Conservation (phyloP, 108 stramenopile species). For the Cylindrotheca fusiformis region DNA sequence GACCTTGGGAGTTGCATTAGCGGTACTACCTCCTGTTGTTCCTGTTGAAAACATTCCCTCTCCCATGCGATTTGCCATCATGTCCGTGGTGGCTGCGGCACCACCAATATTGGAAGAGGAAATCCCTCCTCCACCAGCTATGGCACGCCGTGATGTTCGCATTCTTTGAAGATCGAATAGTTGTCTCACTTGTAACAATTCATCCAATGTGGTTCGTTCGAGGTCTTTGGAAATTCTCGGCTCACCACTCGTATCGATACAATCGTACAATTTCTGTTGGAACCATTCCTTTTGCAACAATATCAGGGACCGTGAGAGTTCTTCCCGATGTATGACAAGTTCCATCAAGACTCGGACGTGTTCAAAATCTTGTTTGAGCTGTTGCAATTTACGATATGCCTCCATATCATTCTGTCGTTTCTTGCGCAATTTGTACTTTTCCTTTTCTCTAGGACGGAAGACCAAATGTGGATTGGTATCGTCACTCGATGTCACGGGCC, state of each 20-base stretch:
- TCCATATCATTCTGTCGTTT: conserved; percentile 93
- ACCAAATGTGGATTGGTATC: conserved; percentile 95
- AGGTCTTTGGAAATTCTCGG: conserved; percentile 41
- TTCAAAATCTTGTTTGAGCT: conserved; percentile 80
- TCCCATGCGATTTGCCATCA: neutral
- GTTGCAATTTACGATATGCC: conserved; percentile 84
- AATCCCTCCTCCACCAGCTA: neutral
- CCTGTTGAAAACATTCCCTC: neutral
- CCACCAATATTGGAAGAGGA: neutral
- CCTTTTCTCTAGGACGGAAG: conserved; percentile 94
- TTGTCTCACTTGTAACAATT: conserved; percentile 44
- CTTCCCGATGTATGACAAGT: conserved; percentile 71
- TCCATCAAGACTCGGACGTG: conserved; percentile 52
- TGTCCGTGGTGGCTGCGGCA: neutral
- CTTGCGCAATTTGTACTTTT: conserved; percentile 93
- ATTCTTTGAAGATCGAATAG: conserved; percentile 53
- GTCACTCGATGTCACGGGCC: conserved; percentile 85
- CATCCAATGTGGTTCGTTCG: conserved; percentile 30
- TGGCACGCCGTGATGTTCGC: neutral
- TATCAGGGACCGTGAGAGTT: conserved; percentile 47
- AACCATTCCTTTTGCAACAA: conserved; percentile 64
- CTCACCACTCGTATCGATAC: conserved; percentile 63
- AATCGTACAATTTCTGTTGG: conserved; percentile 56
- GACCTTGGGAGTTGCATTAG: conserved; percentile 12
- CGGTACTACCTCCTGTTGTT: neutral